Conservation (phyloP, 1,284 basidiomycete species). For the Papiliotrema nemorosa region DNA sequence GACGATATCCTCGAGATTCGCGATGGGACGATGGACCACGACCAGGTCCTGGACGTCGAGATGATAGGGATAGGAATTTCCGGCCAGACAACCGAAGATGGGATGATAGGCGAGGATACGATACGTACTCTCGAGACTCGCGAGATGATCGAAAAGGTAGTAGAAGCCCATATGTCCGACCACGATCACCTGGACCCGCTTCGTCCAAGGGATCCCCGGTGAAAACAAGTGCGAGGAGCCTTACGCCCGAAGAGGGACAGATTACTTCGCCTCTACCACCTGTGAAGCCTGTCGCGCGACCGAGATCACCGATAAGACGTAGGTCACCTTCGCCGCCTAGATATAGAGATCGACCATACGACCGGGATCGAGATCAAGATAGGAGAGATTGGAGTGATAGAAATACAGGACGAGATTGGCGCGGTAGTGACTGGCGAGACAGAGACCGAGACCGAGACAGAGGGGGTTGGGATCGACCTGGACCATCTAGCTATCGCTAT, state of each 20-base stretch:
- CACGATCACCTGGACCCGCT: not conserved
- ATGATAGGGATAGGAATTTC: too few species aligned
- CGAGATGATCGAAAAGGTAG: not conserved
- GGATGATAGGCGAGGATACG: slow-evolving; percentile 2
- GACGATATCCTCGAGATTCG: slow-evolving; percentile 8
- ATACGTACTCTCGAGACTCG: not conserved
- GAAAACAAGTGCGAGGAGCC: not conserved
- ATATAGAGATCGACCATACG: slow-evolving; percentile 1
- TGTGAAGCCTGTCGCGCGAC: slow-evolving; percentile 9
- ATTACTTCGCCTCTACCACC: slow-evolving; percentile 30
- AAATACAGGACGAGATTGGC: too few species aligned
- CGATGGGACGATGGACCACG: slow-evolving; percentile 5
- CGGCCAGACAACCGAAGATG: slow-evolving; percentile 9
- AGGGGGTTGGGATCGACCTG: slow-evolving; percentile 9
- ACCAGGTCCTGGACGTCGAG: too few species aligned
- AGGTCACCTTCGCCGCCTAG: slow-evolving; percentile 15
- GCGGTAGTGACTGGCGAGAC: not conserved
- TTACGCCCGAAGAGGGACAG: slow-evolving; percentile 42
- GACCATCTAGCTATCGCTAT: not conserved
- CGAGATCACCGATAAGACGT: slow-evolving; percentile 14
- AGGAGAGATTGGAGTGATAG: too few species aligned
- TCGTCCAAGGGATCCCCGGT: slow-evolving; percentile 2
- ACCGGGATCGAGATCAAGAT: too few species aligned
- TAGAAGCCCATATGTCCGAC: not conserved
- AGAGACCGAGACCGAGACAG: slow-evolving; percentile 5